Base-by-base conservation (phyloP, 352 stramenopile genomes). In the Phytophthora cactorum region DNA sequence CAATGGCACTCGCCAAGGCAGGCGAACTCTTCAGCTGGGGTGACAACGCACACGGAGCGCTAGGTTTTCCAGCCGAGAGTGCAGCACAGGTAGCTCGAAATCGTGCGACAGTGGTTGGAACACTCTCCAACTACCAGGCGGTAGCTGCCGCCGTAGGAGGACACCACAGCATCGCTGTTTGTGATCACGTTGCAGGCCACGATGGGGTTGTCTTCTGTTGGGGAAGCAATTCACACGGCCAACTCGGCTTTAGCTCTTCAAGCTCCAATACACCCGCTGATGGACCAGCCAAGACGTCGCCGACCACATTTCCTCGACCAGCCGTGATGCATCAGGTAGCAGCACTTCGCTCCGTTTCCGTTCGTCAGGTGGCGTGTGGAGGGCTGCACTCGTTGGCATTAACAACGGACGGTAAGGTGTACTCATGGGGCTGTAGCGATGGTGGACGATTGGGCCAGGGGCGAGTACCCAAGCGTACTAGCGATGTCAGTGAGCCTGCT, bases 21-120 rank as follows among this genome's bases (percentile, higher is more conserved):
- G 97, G 97, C 0, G 73, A 90, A 28, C 88, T 99, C 5, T 99
- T 97, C 63, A 93, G 89, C 5, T 99, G 96, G 93, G 97, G 97
- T 14, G 95, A 92, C 62, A 97, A 97, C 61, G 94, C 98, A 54
- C 91, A 99, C 36, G 85, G 86, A 14, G 79, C 88, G 9, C 77
- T 93, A 22, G 86, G 88, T 11, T 84, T 87, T 53, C 63, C 59
- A 10, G 70, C 69, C 7, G 70, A 80, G 14, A 79, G 66, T n/a
- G 67, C 80, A 7, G 83, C 80, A 3, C 63, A 82, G 0, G 82
- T 91, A 4, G 77, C 80, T 12, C 70, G 73, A 14, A 88, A 90
- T 65, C 81, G 82, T 29, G 72, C 84, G 5, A 77, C 76, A 0
- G 73, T 90, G 1, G 67, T 92, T 3, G 69, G 72, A 10, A 67